Evolutionary conservation across 2,329 filamentous ascomycete species (phyloP).

Genomic region (Lizonia empirigonia): DNA sequence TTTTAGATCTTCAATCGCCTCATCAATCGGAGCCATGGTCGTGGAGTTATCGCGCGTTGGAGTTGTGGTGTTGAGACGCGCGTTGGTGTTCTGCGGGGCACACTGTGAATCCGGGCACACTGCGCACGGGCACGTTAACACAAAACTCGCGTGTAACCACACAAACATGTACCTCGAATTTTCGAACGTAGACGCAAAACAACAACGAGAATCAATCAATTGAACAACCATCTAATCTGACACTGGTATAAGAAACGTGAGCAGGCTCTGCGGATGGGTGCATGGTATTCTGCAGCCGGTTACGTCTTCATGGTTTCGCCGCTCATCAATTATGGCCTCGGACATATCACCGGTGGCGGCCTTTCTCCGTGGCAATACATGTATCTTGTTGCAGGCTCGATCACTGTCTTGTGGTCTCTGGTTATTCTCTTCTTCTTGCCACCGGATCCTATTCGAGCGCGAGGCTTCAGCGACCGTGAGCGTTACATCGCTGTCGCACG

Average conservation of each 20-base stretch:
- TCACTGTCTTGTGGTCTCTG: constrained; percentile 35
- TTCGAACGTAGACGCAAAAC: no score
- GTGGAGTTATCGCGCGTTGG: no score
- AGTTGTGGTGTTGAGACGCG: no score
- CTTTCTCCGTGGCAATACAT: constrained; percentile 40
- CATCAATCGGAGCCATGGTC: no score
- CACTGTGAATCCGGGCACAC: no score
- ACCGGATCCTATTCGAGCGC: constrained; percentile 50
- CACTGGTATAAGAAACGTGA: constrained; percentile 62
- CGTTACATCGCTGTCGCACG: constrained; percentile 65
- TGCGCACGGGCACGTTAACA: no score
- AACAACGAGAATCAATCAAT: no score
- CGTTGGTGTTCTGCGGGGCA: no score
- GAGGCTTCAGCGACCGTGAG: constrained; percentile 46
- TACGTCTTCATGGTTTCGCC: constrained; percentile 38
- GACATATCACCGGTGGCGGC: constrained; percentile 32
- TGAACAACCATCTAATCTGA: no score
- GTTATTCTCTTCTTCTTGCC: constrained; percentile 49
- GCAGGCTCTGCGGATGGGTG: constrained; percentile 66
- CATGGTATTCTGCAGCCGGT: constrained; percentile 66
- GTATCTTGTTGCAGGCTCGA: constrained; percentile 39
- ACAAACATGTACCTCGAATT: no score
- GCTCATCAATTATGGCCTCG: constrained; percentile 42
- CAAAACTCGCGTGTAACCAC: no score
- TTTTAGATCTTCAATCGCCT: no score